Conservation (phyloP, 208 protist species). For the Kentomonas sorsogonicus region DNA sequence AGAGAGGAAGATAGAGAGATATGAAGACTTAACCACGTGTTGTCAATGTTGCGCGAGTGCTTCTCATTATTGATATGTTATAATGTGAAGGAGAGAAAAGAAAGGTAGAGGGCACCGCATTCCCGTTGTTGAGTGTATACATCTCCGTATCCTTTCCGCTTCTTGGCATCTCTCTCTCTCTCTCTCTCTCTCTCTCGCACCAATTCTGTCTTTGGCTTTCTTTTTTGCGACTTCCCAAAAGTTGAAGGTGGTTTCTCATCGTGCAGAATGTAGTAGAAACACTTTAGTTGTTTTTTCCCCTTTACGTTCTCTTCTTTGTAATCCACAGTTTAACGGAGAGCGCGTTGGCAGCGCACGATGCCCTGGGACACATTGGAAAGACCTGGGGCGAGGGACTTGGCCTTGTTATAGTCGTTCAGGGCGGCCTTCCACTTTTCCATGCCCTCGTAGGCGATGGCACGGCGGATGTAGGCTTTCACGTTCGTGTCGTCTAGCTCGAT, state of each 20-base stretch:
- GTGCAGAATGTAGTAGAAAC: no score
- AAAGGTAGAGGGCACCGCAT: background rate
- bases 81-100: background rate
- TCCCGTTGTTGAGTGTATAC: background rate
- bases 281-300: no score
- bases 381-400: constrained; percentile 36
- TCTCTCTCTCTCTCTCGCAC: background rate
- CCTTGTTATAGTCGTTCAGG: constrained; percentile 28
- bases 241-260: no score
- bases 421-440: constrained; percentile 82
- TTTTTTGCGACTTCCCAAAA: no score
- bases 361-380: constrained; percentile 62
- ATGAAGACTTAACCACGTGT: background rate
- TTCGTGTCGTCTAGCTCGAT: constrained; percentile 68
- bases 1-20: constrained; percentile 10
- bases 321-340: constrained; percentile 46
- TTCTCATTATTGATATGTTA: no score
- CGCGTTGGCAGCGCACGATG: constrained; percentile 74
- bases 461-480: constrained; percentile 87
- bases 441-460: constrained; percentile 89
- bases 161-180: background rate
- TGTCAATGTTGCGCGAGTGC: background rate
- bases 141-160: no score
- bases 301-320: no score
- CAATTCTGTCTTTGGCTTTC: constrained; percentile 1